Evolutionary conservation across 2,329 filamentous ascomycete species (phyloP).

Genomic region (Fusarium aywerte): DNA sequence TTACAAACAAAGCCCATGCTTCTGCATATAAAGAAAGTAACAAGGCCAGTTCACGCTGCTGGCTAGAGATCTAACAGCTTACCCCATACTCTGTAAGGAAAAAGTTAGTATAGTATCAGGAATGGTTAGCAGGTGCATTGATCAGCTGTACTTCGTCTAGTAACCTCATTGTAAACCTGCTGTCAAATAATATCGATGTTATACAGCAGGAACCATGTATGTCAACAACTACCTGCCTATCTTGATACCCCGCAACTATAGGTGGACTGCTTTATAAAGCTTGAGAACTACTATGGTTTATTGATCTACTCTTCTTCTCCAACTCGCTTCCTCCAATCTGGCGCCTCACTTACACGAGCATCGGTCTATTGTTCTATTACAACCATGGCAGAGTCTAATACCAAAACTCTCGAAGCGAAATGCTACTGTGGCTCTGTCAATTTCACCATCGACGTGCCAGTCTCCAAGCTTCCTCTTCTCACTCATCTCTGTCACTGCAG

Average conservation of each 20-base stretch:
- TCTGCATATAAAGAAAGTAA: not conserved
- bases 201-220: constrained; percentile 1
- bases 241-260: not conserved
- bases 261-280: constrained; percentile 12
- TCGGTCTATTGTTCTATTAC: not conserved
- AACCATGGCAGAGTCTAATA: constrained; percentile 38
- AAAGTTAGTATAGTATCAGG: not conserved
- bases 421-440: constrained; percentile 59
- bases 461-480: constrained; percentile 53
- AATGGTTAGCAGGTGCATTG: not conserved
- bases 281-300: not conserved
- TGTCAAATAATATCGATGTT: not conserved
- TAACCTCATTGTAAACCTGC: not conserved
- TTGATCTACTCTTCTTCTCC: not conserved
- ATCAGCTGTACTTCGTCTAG: not conserved
- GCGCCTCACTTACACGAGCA: not conserved
- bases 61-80: not conserved
- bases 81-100: not conserved
- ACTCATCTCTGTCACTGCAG: constrained; percentile 60
- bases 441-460: constrained; percentile 55
- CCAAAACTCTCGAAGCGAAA: constrained; percentile 55
- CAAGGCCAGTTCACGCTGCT: not conserved
- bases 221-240: not conserved
- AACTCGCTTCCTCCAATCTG: not conserved
- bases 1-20: not conserved